Evolutionary conservation across 1,139 yeast species (phyloP), one percentile per base, ranked within the genome.

Genomic region (Sugiyamaella pinicola): DNA sequence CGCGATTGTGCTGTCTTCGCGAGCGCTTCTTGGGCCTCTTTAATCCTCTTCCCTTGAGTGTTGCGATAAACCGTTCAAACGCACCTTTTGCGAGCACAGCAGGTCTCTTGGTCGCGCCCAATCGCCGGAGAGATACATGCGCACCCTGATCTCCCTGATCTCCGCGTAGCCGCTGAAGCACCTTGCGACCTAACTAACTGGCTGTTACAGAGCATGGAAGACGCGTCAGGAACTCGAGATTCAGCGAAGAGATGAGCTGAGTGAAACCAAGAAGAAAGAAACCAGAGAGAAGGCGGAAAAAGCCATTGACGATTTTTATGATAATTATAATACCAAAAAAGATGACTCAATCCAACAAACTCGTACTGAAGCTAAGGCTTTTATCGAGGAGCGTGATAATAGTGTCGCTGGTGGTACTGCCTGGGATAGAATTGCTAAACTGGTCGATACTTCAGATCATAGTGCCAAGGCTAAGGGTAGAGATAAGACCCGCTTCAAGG

Each of bases 301-400:
- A 67, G 84, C 93, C 51, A 84, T 91, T 65, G 97, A 93, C 69
- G 96, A 88, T 61, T 93, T 93, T 72, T 95, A 95, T 72, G 96
- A 90, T 63, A 86, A 85, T 67, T 95, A 95, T 77, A 90, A 89
- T 73, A 76, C 79, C 66, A 93, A 93, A 74, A 87, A 84, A 72
- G 95, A 89, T 53, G 80, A 80, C 60, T 81, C 82, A 52, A 75
- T 85, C 56, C 83, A 81, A 58, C 79, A 81, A 56, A 85, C 88
- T 7, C 76, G 79, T 55, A 86, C 83, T 60, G 89, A 88, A 63
- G 88, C 84, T 60, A 66, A 67, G 58, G 81, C 79, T 55, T 91
- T 85, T 66, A 70, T 88, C 57, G 83, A 79, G 55, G 83, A 87
- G 66, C 83, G 96, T 67, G 97, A 91, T 67, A 80, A 80, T 37